Percentiles rank a stretch among this genome's conserved stretches.
Evolutionary conservation across 192 early-diverging fungal species (phyloP).

Genomic region (Coemansia sp.): DNA sequence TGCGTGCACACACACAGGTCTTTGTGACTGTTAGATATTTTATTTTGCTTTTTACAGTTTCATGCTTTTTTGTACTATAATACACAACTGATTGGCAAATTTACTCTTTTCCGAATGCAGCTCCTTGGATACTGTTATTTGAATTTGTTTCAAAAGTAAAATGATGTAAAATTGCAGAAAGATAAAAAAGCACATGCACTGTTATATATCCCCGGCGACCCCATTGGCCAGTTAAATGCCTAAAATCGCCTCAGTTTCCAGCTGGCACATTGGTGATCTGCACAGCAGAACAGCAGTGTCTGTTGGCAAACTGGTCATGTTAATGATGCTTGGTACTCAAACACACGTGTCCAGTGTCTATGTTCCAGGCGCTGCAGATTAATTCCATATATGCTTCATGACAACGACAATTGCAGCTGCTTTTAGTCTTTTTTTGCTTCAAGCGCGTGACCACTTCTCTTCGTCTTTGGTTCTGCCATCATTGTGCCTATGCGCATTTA

Average conservation of each 20-base stretch:
- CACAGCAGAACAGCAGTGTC: no score
- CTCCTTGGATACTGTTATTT: neutral
- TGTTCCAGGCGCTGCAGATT: neutral
- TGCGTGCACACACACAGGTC: neutral
- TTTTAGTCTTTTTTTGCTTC: no score
- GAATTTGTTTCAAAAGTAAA: neutral
- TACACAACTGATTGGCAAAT: neutral
- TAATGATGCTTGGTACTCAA: neutral
- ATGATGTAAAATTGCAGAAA: neutral
- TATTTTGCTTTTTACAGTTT: neutral
- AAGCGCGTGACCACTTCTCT: neutral
- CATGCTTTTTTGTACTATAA: constrained; percentile 9
- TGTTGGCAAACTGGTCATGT: no score
- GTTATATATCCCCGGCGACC: no score
- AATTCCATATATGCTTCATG: neutral
- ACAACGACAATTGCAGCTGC: neutral
- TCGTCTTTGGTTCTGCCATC: no score
- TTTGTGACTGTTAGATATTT: constrained; percentile 11
- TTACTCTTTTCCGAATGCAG: neutral
- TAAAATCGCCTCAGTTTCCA: neutral
- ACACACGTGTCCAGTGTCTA: neutral
- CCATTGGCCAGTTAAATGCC: neutral
- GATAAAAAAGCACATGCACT: neutral
- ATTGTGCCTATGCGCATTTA: no score
- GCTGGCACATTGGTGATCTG: neutral